A percentile compares a stretch with the other conserved stretches of the same genome.
These are phyloP conservation scores for Phaeosphaeriaceae sp. DNA, from an alignment of 2,329 filamentous ascomycete genomes.

Conservation along the genomic window DNA sequence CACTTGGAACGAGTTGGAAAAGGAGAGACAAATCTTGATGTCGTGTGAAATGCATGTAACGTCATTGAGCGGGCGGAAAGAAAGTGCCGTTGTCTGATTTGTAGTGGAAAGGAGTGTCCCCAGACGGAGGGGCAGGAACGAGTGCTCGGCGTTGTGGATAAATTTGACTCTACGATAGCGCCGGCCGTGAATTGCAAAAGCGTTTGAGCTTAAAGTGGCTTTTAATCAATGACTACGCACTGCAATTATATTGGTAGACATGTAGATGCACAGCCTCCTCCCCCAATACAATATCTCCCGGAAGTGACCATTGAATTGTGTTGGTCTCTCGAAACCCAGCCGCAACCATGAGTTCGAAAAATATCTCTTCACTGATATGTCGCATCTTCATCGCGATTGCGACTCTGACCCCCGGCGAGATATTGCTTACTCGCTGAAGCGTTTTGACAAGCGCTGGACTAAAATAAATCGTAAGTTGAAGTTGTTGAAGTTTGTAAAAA, in stretches of 20 bases:
- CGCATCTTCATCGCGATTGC: conserved; percentile 71
- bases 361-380: conserved; percentile 69
- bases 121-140: too few species aligned
- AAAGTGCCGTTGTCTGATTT: too few species aligned
- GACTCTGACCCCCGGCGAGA: conserved; percentile 58
- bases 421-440: conserved; percentile 55
- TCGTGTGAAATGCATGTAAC: too few species aligned
- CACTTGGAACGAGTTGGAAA: too few species aligned
- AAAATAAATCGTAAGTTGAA: not conserved
- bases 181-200: too few species aligned
- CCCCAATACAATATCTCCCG: conserved; percentile 33
- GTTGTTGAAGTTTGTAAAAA: not conserved
- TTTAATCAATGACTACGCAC: not conserved
- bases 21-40: too few species aligned
- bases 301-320: conserved; percentile 23
- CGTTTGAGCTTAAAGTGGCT: not conserved
- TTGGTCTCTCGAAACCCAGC: conserved; percentile 33
- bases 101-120: too few species aligned
- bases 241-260: conserved; percentile 17
- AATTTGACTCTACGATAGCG: too few species aligned
- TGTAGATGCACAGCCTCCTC: conserved; percentile 37
- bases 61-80: too few species aligned
- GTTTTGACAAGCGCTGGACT: conserved; percentile 68
- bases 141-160: too few species aligned
- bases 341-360: conserved; percentile 63